Evolutionary conservation across 1,284 basidiomycete species (phyloP), one percentile per base, ranked within the genome.

Genomic region (Leucoagaricus sp.): DNA sequence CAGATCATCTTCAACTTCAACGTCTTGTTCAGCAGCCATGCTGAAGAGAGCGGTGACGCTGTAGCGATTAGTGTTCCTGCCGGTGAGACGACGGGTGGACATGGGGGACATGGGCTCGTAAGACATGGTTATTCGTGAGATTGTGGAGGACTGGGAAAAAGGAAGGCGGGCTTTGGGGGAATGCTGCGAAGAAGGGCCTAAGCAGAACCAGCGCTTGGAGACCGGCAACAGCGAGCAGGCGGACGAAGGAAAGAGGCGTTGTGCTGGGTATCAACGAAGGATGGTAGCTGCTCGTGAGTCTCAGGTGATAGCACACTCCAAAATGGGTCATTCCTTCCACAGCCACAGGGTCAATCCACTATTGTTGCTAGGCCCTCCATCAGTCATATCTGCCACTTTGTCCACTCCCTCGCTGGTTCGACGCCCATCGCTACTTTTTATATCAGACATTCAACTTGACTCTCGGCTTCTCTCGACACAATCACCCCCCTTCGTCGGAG

Each of bases 11-110:
- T 98, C 96, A 42, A 98, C 93, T 71, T 99, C 97, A 26, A 97
- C 91, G 70, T 99, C 96, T 80, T 98, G 94, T 74, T 99, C 96
- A 26, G 96, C 96, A 10, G 96, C 96, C 87, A 99, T 94, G 66
- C 91, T 94, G 73, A 98, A 98, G 65, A 98, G 83, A 21, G 94
- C 94, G 55, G 94, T 98, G 59, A 98, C 95, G 69, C 90, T 93
- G 77, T 97, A 98, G 57, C 96, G 89, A 76, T 98, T 98, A 60
- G 93, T 96, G 74, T 95, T 97, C 71, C 95, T 80, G 78, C 93
- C 93, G 33, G 91, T 91, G 66, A 90, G 79, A 34, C 90, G 83
- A 64, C 89, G 84, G 61, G 83, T 75, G 61, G 86, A 86, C 68
- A 87, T 80, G 53, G 87, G 84, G 26, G 88, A 86, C 59, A 74